Base-by-base conservation (phyloP, 2,329 filamentous ascomycete species). In the Nothopassalora personata region DNA sequence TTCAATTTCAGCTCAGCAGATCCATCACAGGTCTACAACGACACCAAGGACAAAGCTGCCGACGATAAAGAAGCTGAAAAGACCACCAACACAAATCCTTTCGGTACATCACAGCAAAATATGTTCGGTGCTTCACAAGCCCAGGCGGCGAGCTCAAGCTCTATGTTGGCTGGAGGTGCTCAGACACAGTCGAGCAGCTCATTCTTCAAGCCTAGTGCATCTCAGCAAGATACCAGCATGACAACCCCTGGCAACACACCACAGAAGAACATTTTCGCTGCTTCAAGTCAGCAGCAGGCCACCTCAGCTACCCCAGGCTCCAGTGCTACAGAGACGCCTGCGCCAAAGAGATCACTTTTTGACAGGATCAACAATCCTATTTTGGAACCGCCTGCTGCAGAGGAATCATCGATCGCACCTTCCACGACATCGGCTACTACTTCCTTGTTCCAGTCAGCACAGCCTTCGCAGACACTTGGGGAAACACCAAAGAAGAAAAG, bases 191-290 rank as follows among this genome's bases (percentile, higher is more conserved):
- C 54, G n/a, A 43, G 13, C n/a, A 43, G 39, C 10, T 50, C 58
- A 39, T 28, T 63, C 15, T 61, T 61, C 54, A 51, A 51, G 48
- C 45, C 54, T 19, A 59, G 36, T 48, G 46, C 54, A 7, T 47
- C 54, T 39, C 62, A 67, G 45, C 63, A 69, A 36, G 64, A 70
- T 53, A 66, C 66, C 23, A 66, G 64, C 43, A 70, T 67, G 67
- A 57, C 58, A n/a, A 70, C 63, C 13, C 64, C 67, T 6, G 57
- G 58, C 34, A 65, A 54, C 31, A 67, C 63, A 49, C 63, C 66
- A 39, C 65, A 66, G 31, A 67, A 66, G 57, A 51, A 53, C 54
- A 34, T 61, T 19, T 56, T 59, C 39, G 47, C 58, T 11, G 50
- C 33, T 27, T 47, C 53, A 31, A 49, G 56, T 50, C 57, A 48